Evolutionary conservation across 305 asterid species (phyloP), one percentile per base, ranked within the genome.

Genomic region (Euphrasia arctica): DNA sequence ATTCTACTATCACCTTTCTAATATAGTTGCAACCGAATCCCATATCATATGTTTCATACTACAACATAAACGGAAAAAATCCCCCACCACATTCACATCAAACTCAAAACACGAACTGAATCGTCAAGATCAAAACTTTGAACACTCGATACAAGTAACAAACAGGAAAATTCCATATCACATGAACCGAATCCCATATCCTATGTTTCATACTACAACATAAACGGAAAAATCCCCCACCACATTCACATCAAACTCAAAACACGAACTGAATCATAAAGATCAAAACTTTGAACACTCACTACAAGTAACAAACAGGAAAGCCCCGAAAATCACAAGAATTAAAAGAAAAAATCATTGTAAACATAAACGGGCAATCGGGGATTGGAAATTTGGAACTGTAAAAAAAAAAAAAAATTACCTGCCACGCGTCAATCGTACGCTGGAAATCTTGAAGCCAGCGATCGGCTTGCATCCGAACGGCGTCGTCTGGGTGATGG

Each of bases 341-440:
- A 51, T 28, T 28, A 9, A 15, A 49, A 57, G 63, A 41, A 64
- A 8, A 22, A 32, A 9, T 6, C 3, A 32, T 25, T 25, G 22
- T 7, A 42, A 2, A 0, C n/a, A n/a, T 25, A 58, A 25, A 7
- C 3, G 49, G n/a, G 58, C 28, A 67, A 59, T 69, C 49, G 12
- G 2, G 43, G 15, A 69, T 60, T 36, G 45, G 54, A 57, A 71
- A n/a, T 32, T 60, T 36, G 45, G 54, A 57, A 71, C 15, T 32
- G 36, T 41, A 68, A 68, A 59, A 51, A 25, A 70, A 68, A 68
- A 59, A 51, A 25, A 70, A 58, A 69, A 65, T 59, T 75, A 90
- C 99, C 97, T 93, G 99, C 99, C 99, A 93, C 76, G 99, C 99
- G 71, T 93, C 99, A 68, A 93, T 76, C 29, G 97, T 93, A 5